Evolutionary conservation across 208 protist species (phyloP), one percentile per base, ranked within the genome.

Genomic region (Acanthamoeba rhysodes): DNA sequence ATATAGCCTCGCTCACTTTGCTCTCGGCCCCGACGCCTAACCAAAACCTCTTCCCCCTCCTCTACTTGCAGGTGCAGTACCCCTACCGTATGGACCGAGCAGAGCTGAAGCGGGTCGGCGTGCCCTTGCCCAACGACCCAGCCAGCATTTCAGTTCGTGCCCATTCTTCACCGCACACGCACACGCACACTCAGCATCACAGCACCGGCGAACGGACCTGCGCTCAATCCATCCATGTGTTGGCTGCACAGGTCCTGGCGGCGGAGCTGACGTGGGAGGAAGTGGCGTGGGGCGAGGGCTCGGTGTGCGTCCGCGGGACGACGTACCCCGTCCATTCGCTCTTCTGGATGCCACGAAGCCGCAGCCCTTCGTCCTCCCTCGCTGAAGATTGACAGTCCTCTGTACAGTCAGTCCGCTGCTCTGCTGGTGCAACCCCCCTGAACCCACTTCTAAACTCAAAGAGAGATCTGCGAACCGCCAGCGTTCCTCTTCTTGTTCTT

Each of bases 331-430:
- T 80, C 29, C 29, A 27, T 10, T 45, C 29, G 14, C 72, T 80
- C 72, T 80, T 80, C 72, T 80, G 72, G 72, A 45, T 45, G 72
- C 72, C 72, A 45, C 72, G 72, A 80, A 80, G 72, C 53, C 2
- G 4, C 12, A 59, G 53, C 53, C 12, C 53, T 14, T 59, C 53
- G 53, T 59, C 53, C 16, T 14, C 53, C 53, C 18, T 22, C 16
- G 53, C 16, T 22, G 53, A 59, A 14, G 18, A 59, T 16, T 59
- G 53, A 48, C 45, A 48, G 7, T 59, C 37, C 37, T 41, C 37
- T 41, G n/a, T n/a, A n/a, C n/a, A n/a, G n/a, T n/a, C n/a, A n/a
- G n/a, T n/a, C n/a, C n/a, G n/a, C n/a, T 41, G 37, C 37, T 41
- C 37, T 1, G 1, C 37, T 41, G 37, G 2, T 41, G 37, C 37